Percentiles rank a stretch among this genome's conserved stretches.
These are phyloP conservation scores for Avena eriantha DNA, from an alignment of 176 grass and related monocot species.

Conservation along the genomic window DNA sequence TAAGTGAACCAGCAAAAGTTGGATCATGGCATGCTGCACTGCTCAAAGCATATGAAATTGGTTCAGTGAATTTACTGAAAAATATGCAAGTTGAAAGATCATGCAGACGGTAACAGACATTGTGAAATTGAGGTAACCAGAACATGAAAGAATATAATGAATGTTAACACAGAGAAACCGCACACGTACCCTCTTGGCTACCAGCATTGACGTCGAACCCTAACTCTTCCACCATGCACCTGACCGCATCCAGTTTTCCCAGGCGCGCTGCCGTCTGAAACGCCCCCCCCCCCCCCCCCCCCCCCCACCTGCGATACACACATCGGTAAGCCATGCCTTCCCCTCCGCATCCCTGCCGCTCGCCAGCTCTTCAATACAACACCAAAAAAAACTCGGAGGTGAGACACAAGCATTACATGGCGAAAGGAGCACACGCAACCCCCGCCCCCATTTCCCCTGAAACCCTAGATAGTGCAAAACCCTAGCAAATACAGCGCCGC, in stretches of 20 bases:
- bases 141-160: background rate
- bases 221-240: slow-evolving; percentile 42
- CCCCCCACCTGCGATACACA: background rate
- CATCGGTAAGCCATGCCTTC: slow-evolving; percentile 22
- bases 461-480: slow-evolving; percentile 8
- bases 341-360: slow-evolving; percentile 31
- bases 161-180: background rate
- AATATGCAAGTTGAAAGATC: background rate
- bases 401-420: background rate
- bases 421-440: background rate
- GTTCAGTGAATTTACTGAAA: background rate
- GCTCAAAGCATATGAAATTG: background rate
- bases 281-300: too few species aligned
- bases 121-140: background rate
- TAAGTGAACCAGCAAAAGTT: background rate
- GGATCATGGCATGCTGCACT: background rate
- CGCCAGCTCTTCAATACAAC: slow-evolving; percentile 21
- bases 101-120: background rate
- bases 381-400: background rate
- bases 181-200: slow-evolving; percentile 10
- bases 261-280: slow-evolving; percentile 32
- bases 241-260: slow-evolving; percentile 26
- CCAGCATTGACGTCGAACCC: slow-evolving; percentile 28
- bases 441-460: background rate
- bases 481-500: background rate